phyloP scores from a whole-genome alignment of 169 alveolate species.

The Plasmodium gonderi region DNA sequence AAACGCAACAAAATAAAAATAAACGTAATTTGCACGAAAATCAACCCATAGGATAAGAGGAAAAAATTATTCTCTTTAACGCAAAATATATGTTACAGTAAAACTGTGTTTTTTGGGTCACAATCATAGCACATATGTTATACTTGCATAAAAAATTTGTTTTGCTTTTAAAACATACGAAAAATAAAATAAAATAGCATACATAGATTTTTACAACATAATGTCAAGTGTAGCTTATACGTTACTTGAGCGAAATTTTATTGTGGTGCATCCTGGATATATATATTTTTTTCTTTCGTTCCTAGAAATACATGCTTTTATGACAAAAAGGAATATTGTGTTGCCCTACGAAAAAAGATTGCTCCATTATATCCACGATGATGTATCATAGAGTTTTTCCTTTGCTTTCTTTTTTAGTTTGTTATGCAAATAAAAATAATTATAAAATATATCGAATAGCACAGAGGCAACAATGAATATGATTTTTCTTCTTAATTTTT shows the following conservation, averaged over 20 bases:
- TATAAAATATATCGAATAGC: not conserved
- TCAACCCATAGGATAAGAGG: not conserved
- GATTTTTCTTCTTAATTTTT: not conserved
- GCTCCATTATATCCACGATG: too few relatives aligned
- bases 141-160: not conserved
- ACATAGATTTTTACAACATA: too few relatives aligned
- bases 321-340: too few relatives aligned
- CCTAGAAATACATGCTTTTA: too few relatives aligned
- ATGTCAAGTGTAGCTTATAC: too few relatives aligned
- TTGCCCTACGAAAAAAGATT: too few relatives aligned
- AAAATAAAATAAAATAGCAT: too few relatives aligned
- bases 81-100: not conserved
- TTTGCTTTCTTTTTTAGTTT: not conserved
- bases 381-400: too few relatives aligned
- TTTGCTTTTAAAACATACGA: too few relatives aligned
- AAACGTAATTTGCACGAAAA: not conserved
- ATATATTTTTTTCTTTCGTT: not conserved
- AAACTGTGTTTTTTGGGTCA: too few relatives aligned
- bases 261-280: not conserved
- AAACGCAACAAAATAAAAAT: not conserved
- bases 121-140: too few relatives aligned
- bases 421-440: not conserved
- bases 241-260: not conserved
- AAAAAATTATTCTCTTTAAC: not conserved
- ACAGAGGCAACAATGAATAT: not conserved